Base-by-base conservation (phyloP, 169 alveolate genomes). In the Plasmodium gallinaceum region DNA sequence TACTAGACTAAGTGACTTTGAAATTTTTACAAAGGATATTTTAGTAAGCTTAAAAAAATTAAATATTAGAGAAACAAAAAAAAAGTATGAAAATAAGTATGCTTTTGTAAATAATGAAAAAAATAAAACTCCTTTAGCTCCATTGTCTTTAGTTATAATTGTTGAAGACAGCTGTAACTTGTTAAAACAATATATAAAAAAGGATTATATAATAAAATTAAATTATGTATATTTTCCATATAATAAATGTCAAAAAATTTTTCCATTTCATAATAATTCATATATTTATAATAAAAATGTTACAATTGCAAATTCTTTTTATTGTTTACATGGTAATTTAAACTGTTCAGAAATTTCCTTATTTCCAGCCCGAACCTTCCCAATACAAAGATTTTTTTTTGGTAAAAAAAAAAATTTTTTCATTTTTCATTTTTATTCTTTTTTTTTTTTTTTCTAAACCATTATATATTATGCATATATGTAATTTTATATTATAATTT, bases 1-100 rank as follows among this genome's bases (percentile, higher is more conserved):
- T 54, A 80, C 90, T 6, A 66, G 90, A 68, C 90, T 80, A 0
- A 80, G 90, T 46, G 83, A 80, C 3, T 80, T 80, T 80, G 90
- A 80, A 68, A 42, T 80, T 37, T 80, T 80, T 46, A 80, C 90
- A 8, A 80, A 80, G 16, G 90, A 80, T 43, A 66, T 80, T 32
- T 61, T 80, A 80, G 90, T 80, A 4, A 80, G 90, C 37, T 54
- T 80, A 68, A 80, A 69, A 26, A 80, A 80, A 69, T 46, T 80
- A 14, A 80, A 80, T 46, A 80, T 80, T 16, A 6, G 52, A 46
- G 90, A 80, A 61, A 80, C 80, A 12, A 80, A 80, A 61, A 65
- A 60, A 37, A 80, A 80, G 26, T 80, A 80, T 80, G 90, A 80
- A 80, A 60, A 68, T 2, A 80, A 80, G 26, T 80, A 80, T 57